phyloP scores from a whole-genome alignment of 2,329 filamentous ascomycete genomes.

The Cadophora gregata region DNA sequence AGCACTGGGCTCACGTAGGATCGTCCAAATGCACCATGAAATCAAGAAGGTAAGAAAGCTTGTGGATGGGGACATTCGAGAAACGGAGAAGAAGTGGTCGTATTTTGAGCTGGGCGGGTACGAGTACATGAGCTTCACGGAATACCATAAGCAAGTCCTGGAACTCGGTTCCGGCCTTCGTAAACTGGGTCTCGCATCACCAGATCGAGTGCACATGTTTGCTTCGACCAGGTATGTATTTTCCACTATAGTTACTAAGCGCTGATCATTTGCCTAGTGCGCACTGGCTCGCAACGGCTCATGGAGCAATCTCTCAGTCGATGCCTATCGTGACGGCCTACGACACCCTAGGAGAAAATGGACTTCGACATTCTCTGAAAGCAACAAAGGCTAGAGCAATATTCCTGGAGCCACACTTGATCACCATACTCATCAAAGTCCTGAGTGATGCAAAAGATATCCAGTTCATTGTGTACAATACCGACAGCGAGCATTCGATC shows the following conservation, averaged over 20 bases:
- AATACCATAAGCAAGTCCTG: constrained; percentile 74
- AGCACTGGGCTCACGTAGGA: constrained; percentile 71
- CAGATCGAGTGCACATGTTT: constrained; percentile 79
- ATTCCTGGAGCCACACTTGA: constrained; percentile 83
- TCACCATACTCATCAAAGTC: constrained; percentile 62
- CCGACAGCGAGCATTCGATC: constrained; percentile 57
- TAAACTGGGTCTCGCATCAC: constrained; percentile 71
- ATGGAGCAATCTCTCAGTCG: constrained; percentile 82
- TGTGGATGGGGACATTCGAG: constrained; percentile 77
- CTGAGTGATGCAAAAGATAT: constrained; percentile 63
- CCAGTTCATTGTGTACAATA: constrained; percentile 64
- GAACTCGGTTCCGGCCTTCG: constrained; percentile 73
- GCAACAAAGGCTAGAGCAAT: constrained; percentile 83
- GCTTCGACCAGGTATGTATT: constrained; percentile 62
- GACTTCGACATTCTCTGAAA: constrained; percentile 82
- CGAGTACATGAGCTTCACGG: constrained; percentile 76
- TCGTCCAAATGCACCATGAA: constrained; percentile 79
- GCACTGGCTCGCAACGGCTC: constrained; percentile 81
- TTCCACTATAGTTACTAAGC: not conserved
- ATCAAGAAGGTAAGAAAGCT: constrained; percentile 91
- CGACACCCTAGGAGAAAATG: constrained; percentile 85
- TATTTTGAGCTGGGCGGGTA: constrained; percentile 85
- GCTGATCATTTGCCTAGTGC: constrained; percentile 45
- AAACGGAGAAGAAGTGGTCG: constrained; percentile 87
- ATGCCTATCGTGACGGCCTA: constrained; percentile 94